Conservation (phyloP, 2,329 filamentous ascomycete species). For the Phialophora expanda region DNA sequence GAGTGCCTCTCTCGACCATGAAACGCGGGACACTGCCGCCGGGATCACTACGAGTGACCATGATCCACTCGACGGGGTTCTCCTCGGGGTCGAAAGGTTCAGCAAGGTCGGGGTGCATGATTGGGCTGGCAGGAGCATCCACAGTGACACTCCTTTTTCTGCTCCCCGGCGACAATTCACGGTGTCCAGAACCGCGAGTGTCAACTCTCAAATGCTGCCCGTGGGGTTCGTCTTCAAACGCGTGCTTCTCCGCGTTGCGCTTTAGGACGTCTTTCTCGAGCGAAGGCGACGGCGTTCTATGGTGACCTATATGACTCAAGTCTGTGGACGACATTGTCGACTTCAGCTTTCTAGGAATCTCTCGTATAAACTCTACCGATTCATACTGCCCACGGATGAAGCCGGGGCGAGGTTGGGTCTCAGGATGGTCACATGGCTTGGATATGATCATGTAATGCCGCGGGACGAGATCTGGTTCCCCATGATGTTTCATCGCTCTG, state of each 20-base stretch:
- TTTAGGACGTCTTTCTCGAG: constrained; percentile 52
- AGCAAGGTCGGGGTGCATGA: constrained; percentile 12
- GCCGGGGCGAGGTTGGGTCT: constrained; percentile 70
- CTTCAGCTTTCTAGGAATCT: constrained; percentile 67
- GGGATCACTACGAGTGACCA: constrained; percentile 88
- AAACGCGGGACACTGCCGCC: constrained; percentile 87
- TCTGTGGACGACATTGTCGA: constrained; percentile 56
- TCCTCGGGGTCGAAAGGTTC: constrained; percentile 55
- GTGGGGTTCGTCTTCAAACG: constrained; percentile 13
- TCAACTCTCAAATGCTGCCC: constrained; percentile 27
- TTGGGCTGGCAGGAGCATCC: constrained; percentile 20
- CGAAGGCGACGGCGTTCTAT: constrained; percentile 38
- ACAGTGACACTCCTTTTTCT: constrained; percentile 35
- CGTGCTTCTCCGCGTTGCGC: constrained; percentile 46
- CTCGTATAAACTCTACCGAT: constrained; percentile 87
- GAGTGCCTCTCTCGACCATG: constrained; percentile 88
- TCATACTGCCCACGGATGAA: constrained; percentile 88
- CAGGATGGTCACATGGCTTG: constrained; percentile 78
- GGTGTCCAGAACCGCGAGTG: constrained; percentile 19
- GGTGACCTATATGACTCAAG: constrained; percentile 41
- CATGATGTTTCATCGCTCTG: constrained; percentile 43
- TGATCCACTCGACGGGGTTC: constrained; percentile 84
- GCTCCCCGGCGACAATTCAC: constrained; percentile 29
- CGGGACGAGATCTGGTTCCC: constrained; percentile 47
- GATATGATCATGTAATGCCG: constrained; percentile 86